phyloP scores from a whole-genome alignment of 73 alveolate genomes.

The Paramecium sonneborni region DNA sequence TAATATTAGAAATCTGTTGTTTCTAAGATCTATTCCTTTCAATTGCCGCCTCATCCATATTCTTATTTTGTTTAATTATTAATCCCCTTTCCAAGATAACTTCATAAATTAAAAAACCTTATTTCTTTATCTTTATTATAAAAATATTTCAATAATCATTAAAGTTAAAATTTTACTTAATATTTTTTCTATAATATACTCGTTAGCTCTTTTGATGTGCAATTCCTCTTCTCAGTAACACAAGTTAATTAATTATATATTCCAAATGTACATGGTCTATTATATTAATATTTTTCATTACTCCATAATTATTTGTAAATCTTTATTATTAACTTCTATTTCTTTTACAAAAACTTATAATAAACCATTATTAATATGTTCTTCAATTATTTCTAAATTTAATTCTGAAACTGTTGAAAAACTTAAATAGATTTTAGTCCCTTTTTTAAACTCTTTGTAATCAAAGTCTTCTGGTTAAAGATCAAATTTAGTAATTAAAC shows the following conservation, averaged over 20 bases:
- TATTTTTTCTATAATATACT: background rate
- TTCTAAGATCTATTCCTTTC: conserved; percentile 90
- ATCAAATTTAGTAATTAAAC: background rate
- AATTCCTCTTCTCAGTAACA: background rate
- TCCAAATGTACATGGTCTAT: background rate
- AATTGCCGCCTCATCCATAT: too few relatives aligned
- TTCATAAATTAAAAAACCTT: background rate
- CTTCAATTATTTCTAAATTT: background rate
- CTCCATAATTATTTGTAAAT: background rate
- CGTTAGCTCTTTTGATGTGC: background rate
- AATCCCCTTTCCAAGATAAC: too few relatives aligned
- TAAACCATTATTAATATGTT: conserved; percentile 22
- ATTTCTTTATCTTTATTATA: background rate
- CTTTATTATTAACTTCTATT: conserved; percentile 15
- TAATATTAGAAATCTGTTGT: conserved; percentile 88
- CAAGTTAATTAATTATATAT: background rate
- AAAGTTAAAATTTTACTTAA: background rate
- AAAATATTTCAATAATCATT: background rate
- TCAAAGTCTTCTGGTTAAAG: conserved; percentile 28
- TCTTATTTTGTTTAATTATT: too few relatives aligned
- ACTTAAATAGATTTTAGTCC: background rate
- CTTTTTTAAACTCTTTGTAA: background rate
- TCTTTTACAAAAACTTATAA: background rate
- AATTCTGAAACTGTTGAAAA: background rate
- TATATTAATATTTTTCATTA: background rate